Evolutionary conservation across 2,329 filamentous ascomycete species (phyloP), one percentile per base, ranked within the genome.

Genomic region (Colletotrichum incanum): DNA sequence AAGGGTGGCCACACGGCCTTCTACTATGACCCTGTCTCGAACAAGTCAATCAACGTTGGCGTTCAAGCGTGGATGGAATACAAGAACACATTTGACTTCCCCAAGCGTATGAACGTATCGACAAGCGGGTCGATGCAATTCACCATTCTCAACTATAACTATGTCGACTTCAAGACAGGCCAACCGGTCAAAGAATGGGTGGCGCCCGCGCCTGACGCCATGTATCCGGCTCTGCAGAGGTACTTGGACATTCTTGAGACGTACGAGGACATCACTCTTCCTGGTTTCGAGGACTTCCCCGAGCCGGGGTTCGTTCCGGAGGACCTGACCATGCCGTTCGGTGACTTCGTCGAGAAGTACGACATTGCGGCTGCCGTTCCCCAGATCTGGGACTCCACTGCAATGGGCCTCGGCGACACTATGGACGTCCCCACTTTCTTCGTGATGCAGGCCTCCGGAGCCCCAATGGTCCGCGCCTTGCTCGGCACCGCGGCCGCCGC

Each of bases 301-400:
- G 47, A 52, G n/a, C 83, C 85, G 0, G 74, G 79, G 18, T 76
- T 79, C 39, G 82, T 88, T 3, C 86, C 86, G 0, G 79, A 81
- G 16, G 86, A 87, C 20, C 78, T 89, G 2, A 76, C 85, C 26
- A 76, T 87, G 5, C 82, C 85, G 2, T 88, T 86, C 68, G 82
- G 84, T 23, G 80, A 86, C 5, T 88, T 88, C 67, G 79, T 85
- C 16, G 76, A 79, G 43, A 88, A 88, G 76, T 83, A 88, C 76
- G 76, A 79, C n/a, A 76, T 89, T 6, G 76, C 81, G 26, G 83
- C 80, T 37, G 78, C 84, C 2, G 79, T 86, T 1, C 80, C 79
- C n/a, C 65, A 64, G 31, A 74, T 76, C 49, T 75, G 72, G 71
- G 68, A 74, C 37, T 64, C 67, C 8, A 75, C 71, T 9, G 75